Percentiles rank a stretch among this genome's conserved stretches.
phyloP scores from a whole-genome alignment of 495 filamentous ascomycete genomes.

The Penicillium subrubescens region DNA sequence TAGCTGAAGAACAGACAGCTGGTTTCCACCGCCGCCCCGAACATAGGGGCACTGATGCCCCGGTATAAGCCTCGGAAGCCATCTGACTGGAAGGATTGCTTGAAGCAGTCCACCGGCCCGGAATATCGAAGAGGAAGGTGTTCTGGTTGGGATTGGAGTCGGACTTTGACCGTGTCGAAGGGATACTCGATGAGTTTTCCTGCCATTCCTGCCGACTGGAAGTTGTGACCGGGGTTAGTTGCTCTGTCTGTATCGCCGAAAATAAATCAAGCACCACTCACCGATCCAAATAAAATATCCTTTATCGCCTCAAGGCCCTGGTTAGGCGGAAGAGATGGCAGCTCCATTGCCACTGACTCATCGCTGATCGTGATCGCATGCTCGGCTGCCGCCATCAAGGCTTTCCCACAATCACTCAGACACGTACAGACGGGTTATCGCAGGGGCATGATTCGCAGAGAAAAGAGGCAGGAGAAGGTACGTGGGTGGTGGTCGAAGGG shows the following conservation, averaged over 20 bases:
- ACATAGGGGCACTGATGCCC: conserved; percentile 87
- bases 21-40: conserved; percentile 92
- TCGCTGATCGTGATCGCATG: conserved; percentile 44
- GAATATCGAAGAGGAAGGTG: conserved; percentile 78
- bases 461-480: conserved; percentile 2
- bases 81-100: conserved; percentile 74
- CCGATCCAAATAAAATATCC: conserved; percentile 82
- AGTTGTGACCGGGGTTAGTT: conserved; percentile 9
- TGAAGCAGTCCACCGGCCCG: conserved; percentile 92
- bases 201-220: conserved; percentile 77
- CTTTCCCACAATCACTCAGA: conserved; percentile 24
- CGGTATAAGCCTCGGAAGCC: conserved; percentile 81
- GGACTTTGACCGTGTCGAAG: conserved; percentile 96
- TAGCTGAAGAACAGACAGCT: conserved; percentile 92
- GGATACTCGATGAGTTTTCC: conserved; percentile 98
- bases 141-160: conserved; percentile 72
- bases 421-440: conserved; percentile 35
- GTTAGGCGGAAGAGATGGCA: conserved; percentile 48
- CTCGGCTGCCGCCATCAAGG: conserved; percentile 48
- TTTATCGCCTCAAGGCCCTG: conserved; percentile 71
- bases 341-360: conserved; percentile 46
- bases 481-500: neutral
- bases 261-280: conserved; percentile 45
- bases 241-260: neutral
- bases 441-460: conserved; percentile 24